Percentiles rank a stretch among this genome's conserved stretches.
phyloP scores from a whole-genome alignment of 208 protist genomes.

The Balamuthia mandrillaris region DNA sequence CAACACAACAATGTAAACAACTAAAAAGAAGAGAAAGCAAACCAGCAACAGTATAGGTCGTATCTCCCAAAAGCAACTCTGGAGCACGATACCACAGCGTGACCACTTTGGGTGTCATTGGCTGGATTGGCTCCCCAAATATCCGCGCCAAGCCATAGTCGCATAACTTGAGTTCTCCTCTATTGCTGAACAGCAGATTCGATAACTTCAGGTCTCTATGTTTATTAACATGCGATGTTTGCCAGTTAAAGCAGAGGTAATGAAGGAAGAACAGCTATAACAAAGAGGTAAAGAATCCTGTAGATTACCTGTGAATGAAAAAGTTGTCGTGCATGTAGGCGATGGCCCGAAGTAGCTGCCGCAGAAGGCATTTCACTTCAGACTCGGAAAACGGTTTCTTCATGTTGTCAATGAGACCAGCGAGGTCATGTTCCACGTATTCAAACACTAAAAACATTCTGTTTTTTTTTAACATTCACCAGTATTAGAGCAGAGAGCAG shows the following conservation, averaged over 20 bases:
- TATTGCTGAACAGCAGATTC: constrained; percentile 67
- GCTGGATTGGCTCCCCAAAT: constrained; percentile 46
- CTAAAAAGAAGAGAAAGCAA: not conserved
- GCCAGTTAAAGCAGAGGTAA: too few species aligned
- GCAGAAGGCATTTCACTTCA: constrained; percentile 72
- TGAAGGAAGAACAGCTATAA: too few species aligned
- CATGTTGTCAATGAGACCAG: constrained; percentile 64
- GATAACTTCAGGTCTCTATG: constrained; percentile 70
- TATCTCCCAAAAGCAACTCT: constrained; percentile 60
- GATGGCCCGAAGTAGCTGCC: constrained; percentile 65
- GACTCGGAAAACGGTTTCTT: constrained; percentile 54
- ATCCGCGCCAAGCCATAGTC: constrained; percentile 57
- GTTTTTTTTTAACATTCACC: too few species aligned
- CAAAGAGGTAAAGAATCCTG: too few species aligned
- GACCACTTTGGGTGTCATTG: constrained; percentile 57
- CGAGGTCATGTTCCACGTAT: constrained; percentile 73
- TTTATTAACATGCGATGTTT: too few species aligned
- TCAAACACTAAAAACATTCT: constrained; percentile 77
- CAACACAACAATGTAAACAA: too few species aligned
- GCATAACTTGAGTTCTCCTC: constrained; percentile 64
- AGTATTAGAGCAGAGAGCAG: too few species aligned
- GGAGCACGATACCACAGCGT: constrained; percentile 67
- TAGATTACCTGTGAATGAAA: constrained; percentile 32
- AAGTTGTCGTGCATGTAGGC: constrained; percentile 36
- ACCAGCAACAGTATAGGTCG: constrained; percentile 41